phyloP scores from a whole-genome alignment of 192 early-diverging fungal genomes.

The Umbelopsis sp. region DNA sequence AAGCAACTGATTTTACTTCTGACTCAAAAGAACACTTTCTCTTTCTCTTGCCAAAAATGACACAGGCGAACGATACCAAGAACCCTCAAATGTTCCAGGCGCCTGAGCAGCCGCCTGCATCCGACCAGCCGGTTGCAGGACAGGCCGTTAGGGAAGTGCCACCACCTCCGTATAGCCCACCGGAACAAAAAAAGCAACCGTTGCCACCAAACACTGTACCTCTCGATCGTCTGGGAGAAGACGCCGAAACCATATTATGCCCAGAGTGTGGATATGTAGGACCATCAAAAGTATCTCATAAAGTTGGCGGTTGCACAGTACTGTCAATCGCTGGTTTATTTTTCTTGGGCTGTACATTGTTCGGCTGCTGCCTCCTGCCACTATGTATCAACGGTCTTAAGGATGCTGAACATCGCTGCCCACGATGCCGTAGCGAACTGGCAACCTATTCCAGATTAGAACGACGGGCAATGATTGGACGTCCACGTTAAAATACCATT shows the following conservation, averaged over 20 bases:
- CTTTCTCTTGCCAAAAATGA: too few relatives aligned
- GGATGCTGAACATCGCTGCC: conserved; percentile 22
- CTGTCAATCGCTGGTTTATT: conserved; percentile 17
- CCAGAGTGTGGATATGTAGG: conserved; percentile 9
- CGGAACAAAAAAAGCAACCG: background rate
- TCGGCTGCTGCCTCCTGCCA: conserved; percentile 21
- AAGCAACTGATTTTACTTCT: too few relatives aligned
- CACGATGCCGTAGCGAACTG: background rate
- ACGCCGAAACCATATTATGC: background rate
- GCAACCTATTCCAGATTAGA: conserved; percentile 11
- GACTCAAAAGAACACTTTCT: too few relatives aligned
- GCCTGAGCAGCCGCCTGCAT: background rate
- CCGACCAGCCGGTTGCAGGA: background rate
- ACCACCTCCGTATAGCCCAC: conserved; percentile 5
- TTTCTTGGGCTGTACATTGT: conserved; percentile 16
- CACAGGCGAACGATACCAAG: too few relatives aligned
- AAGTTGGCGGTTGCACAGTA: conserved; percentile 3
- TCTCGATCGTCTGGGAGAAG: background rate
- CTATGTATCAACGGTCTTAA: conserved; percentile 23
- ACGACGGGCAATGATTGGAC: background rate
- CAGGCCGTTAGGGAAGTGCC: background rate
- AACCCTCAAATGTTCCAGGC: too few relatives aligned
- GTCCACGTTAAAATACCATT: background rate
- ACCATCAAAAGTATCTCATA: background rate
- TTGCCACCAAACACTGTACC: background rate